Base-by-base conservation (phyloP, 345 rosid genomes). In the Bruguiera parviflora region DNA sequence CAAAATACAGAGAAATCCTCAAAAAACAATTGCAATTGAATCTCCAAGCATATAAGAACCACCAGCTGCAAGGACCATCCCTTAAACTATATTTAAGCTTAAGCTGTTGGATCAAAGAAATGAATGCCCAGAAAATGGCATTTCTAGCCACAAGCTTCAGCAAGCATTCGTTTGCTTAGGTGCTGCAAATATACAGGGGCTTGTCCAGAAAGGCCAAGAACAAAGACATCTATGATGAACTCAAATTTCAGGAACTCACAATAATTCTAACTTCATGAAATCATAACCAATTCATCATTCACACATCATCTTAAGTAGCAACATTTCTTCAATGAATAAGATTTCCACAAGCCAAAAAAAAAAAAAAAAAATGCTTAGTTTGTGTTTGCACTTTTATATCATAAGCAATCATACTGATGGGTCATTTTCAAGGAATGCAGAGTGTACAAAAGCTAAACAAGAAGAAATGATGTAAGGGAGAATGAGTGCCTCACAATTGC, bases 401-500 rank as follows among this genome's bases (percentile, higher is more conserved):
- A 24, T 68, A 46, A 16, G 19, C 27, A 33, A 33, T 33, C 9
- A 9, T 33, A 33, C 37, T 31, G 29, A 33, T 24, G 13, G 27
- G 58, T 68, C 32, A 39, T 58, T 68, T 37, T 11, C 2, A 20
- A 43, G 39, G 33, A 51, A 10, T 32, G 47, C 21, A 73, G 20
- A 53, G 24, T n/a, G 49, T 20, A 67, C 5, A 27, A 43, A 67
- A 59, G n/a, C 27, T 19, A 62, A 60, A 63, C 69, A 60, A 66
- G 19, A 9, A 68, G 0, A 52, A 35, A 61, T 20, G 16, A 73
- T 29, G 57, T 20, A 59, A 58, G 53, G 39, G 65, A 51, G 60
- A 69, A 61, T 1, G 63, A 13, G 5, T 62, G 62, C 55, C 96
- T 89, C 70, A 92, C 99, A 79, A 95, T 92, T 77, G 94, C 84